Conservation (phyloP, 108 stramenopile species). For the Hondaea fermentalgiana region DNA sequence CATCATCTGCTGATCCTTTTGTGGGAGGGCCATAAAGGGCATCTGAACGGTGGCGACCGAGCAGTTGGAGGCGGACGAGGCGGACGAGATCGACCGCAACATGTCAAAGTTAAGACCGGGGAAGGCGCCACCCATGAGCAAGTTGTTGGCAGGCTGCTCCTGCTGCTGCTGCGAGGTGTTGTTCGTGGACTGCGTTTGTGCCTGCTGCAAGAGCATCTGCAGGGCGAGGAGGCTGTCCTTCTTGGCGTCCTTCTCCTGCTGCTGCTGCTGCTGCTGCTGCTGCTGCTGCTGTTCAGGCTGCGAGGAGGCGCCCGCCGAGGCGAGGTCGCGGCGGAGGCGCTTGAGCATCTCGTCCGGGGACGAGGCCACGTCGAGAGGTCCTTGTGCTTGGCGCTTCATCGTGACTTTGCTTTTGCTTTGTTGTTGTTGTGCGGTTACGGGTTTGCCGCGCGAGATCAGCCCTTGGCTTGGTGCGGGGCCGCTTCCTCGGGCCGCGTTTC, state of each 20-base stretch:
- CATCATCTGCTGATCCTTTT: too few species aligned
- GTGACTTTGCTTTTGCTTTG: background rate
- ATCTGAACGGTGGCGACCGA: too few species aligned
- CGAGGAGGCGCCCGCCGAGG: background rate
- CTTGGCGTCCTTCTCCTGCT: background rate
- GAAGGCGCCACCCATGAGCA: too few species aligned
- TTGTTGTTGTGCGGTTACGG: background rate
- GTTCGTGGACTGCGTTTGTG: background rate
- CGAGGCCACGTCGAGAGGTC: background rate
- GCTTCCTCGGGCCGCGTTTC: too few species aligned
- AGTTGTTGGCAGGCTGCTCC: background rate
- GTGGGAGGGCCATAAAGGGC: too few species aligned
- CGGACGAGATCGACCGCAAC: too few species aligned
- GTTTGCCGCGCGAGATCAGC: too few species aligned
- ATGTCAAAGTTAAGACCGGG: too few species aligned
- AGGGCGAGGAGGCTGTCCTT: background rate
- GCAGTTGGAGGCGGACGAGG: too few species aligned
- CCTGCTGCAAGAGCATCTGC: background rate
- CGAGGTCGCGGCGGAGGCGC: background rate
- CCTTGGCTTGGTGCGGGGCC: too few species aligned
- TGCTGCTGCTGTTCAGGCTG: too few species aligned
- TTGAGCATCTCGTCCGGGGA: background rate
- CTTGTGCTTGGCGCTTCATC: background rate
- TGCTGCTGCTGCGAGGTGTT: background rate
- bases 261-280: too few species aligned